These are phyloP conservation scores for Taiwanofungus camphoratus DNA, from an alignment of 1,284 basidiomycete species.

Conservation along the genomic window DNA sequence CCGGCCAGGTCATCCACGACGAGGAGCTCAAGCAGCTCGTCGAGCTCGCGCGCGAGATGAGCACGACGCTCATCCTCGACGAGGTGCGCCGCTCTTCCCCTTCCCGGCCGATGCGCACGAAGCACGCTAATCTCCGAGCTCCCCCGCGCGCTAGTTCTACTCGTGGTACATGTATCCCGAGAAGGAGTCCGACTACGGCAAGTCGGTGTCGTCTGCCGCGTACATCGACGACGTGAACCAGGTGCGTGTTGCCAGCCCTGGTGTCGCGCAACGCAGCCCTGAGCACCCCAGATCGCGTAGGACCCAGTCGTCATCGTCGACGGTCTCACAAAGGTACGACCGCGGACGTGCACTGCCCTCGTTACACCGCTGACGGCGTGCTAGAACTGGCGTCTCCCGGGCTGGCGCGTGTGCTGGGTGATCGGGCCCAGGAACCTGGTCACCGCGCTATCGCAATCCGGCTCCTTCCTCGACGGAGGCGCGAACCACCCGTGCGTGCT, in stretches of 20 bases:
- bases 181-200: constrained; percentile 66
- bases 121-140: not conserved
- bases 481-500: constrained; percentile 76
- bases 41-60: constrained; percentile 56
- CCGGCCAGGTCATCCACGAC: constrained; percentile 75
- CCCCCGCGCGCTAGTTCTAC: constrained; percentile 58
- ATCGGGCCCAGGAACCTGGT: constrained; percentile 89
- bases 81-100: constrained; percentile 48
- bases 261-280: not conserved
- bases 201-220: constrained; percentile 76
- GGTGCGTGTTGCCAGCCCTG: constrained; percentile 31
- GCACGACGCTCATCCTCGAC: constrained; percentile 81
- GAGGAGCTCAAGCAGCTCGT: constrained; percentile 81
- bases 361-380: constrained; percentile 1
- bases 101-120: not conserved
- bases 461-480: constrained; percentile 85
- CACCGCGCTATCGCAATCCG: constrained; percentile 82
- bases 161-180: constrained; percentile 91
- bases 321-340: constrained; percentile 81
- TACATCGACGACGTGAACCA: constrained; percentile 85
- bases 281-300: constrained; percentile 23
- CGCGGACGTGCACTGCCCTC: not conserved
- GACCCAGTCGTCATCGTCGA: constrained; percentile 85
- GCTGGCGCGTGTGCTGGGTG: constrained; percentile 95
- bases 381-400: constrained; percentile 85